Evolutionary conservation across 331 rosid genomes (phyloP), one percentile per base, ranked within the genome.

Genomic region (Telfairia occidentalis): DNA sequence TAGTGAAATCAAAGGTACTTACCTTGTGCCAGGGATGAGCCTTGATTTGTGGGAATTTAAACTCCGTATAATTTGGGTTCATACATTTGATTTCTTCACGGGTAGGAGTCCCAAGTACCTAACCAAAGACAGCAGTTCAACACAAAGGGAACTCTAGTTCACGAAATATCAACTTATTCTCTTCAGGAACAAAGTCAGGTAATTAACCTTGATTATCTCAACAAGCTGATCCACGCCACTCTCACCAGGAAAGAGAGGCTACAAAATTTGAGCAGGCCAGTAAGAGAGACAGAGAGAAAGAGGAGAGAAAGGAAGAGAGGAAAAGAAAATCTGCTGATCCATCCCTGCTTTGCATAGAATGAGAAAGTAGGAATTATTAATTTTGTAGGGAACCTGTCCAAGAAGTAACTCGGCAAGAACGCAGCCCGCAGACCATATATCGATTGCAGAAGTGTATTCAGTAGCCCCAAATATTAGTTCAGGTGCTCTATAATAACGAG

Each of bases 141-240:
- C 50, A n/a, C 19, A 40, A 54, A 65, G 74, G 24, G 60, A 54
- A 69, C 55, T 26, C 2, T 29, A 54, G 59, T 75, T 53, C 52
- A 37, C 0, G 9, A 63, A 52, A 73, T 53, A 35, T 21, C 9
- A 32, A 50, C 32, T 18, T 73, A 3, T 66, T 30, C 12, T 63
- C 71, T 35, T 30, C 10, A 71, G 43, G 28, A 37, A 18, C n/a
- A 55, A 57, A 57, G 2, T 71, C 26, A 5, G 46, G 67, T 35
- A 78, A 29, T 24, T 60, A 67, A 89, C 95, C 91, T 87, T 89
- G 74, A 89, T 87, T 73, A 87, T 87, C 81, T 87, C 91, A 73
- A 89, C 91, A 78, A 89, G 91, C 53, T 89, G 95, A 81, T 89
- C 91, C 38, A 85, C 95, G 42, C 87, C 95, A 81, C 90, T 85